Base-by-base conservation (phyloP, 352 stramenopile genomes). In the Phytophthora tentaculata region DNA sequence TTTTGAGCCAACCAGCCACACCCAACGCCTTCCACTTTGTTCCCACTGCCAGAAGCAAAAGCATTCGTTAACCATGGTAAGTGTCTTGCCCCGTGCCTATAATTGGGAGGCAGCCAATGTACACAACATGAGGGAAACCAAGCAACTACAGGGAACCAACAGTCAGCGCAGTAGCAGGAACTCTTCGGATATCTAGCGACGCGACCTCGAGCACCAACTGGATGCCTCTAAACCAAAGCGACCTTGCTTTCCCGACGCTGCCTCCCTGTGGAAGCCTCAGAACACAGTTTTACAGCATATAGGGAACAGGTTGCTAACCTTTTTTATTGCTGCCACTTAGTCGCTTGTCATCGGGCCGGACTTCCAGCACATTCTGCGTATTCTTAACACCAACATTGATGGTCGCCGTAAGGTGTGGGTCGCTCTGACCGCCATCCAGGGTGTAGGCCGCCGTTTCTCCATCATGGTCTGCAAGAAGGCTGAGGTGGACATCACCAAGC, bases 351-450 rank as follows among this genome's bases (percentile, higher is more conserved):
- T 95, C 79, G 91, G 92, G 76, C 92, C 88, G 78, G 98, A 99
- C 83, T 99, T 99, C 88, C 97, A 99, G 86, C 97, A 99, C 93
- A 99, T 99, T 91, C 94, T 99, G 76, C 98, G 98, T 99, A 99
- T 99, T 86, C 97, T 99, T 75, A 99, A 99, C 90, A 99, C 98
- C 71, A 99, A 99, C 92, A 97, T 99, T 83, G 97, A 99, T 89
- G 98, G 98, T 90, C 97, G 98, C 85, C 91, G 97, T 75, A 99
- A 95, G 83, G 81, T 88, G 56, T 94, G 85, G 87, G 77, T 94
- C 72, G 87, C 87, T 52, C 67, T 95, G 74, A 95, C 87, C 75
- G 71, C 87, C 73, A 92, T 95, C 72, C 81, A 91, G 74, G 87
- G 87, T 92, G 84, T 94, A 51, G 87, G 87, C 80, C 87, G 85